Evolutionary conservation across 768 basidiomycete species (phyloP), one percentile per base, ranked within the genome.

Genomic region (Boletellus emodensis): DNA sequence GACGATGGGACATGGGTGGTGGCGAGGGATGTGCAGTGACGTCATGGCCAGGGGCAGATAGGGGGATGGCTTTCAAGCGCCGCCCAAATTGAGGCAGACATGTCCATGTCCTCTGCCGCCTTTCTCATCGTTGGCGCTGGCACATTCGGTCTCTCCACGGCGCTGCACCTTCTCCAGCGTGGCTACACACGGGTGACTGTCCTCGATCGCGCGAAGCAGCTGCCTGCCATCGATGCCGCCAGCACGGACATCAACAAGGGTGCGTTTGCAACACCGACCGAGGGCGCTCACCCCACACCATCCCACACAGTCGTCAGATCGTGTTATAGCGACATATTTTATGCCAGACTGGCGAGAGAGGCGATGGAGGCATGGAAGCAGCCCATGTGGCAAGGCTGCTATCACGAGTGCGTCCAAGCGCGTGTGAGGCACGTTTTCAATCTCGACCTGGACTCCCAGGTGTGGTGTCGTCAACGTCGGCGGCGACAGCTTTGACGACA

Each of bases 131-230:
- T 91, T 38, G 91, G 91, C 24, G 84, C 88, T 36, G 91, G 91
- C 5, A 84, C 84, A 56, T 94, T 94, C 64, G 94, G 94, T 6
- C 72, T 90, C 44, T 94, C 91, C 15, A 88, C 94, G 0, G 94
- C 92, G 2, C 78, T 83, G 57, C 83, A 90, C 63, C 81, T 95
- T 45, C 73, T 94, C 43, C 65, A 71, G 48, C 72, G 83, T 52
- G 85, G 87, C 15, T 93, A 84, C 68, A 74, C 67, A 14, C 61
- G 84, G 50, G 77, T 95, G 54, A 89, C 82, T 0, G 69, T 96
- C 7, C 73, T 95, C 44, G 94, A 95, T 63, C 78, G 84, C 55
- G 80, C 88, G 7, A 60, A 63, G 1, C 70, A 70, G 3, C 62
- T 94, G 4, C 94, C 94, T 3, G 90, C 94, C 1, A 78, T 81